phyloP scores from a whole-genome alignment of 2,329 filamentous ascomycete species.

The Calycina herbarum region DNA sequence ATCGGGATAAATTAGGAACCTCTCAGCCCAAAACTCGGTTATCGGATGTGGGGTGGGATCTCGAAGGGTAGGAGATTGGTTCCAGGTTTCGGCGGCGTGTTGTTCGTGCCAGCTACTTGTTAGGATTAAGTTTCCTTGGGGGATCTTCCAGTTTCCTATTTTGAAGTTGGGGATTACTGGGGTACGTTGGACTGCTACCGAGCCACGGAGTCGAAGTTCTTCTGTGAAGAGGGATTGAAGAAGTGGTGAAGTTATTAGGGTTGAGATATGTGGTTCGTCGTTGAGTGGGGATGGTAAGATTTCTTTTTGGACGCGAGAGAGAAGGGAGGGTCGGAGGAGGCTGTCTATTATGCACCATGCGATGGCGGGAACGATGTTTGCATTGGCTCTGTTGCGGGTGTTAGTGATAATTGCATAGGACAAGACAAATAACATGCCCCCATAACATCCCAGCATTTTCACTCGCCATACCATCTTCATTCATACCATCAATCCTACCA shows the following conservation, averaged over 20 bases:
- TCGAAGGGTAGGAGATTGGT: constrained; percentile 22
- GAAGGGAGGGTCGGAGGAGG: constrained; percentile 26
- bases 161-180: constrained; percentile 29
- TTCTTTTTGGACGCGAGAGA: constrained; percentile 27
- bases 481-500: constrained; percentile 14
- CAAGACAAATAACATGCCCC: constrained; percentile 7
- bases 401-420: too few species aligned
- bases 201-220: constrained; percentile 35
- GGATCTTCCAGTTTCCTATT: constrained; percentile 34
- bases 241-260: constrained; percentile 31
- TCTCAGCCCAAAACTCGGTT: constrained; percentile 35
- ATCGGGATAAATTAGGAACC: constrained; percentile 35
- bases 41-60: constrained; percentile 26
- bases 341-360: constrained; percentile 34
- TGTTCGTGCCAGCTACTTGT: constrained; percentile 31
- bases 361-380: constrained; percentile 31
- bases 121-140: constrained; percentile 31
- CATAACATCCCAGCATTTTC: constrained; percentile 30
- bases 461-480: constrained; percentile 18
- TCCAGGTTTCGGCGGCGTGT: constrained; percentile 30
- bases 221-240: constrained; percentile 42
- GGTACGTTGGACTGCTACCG: constrained; percentile 22
- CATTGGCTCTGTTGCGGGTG: constrained; percentile 21
- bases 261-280: neutral
- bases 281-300: constrained; percentile 15